Base-by-base conservation (phyloP, 1,284 basidiomycete species). In the Cryptococcus sp. region DNA sequence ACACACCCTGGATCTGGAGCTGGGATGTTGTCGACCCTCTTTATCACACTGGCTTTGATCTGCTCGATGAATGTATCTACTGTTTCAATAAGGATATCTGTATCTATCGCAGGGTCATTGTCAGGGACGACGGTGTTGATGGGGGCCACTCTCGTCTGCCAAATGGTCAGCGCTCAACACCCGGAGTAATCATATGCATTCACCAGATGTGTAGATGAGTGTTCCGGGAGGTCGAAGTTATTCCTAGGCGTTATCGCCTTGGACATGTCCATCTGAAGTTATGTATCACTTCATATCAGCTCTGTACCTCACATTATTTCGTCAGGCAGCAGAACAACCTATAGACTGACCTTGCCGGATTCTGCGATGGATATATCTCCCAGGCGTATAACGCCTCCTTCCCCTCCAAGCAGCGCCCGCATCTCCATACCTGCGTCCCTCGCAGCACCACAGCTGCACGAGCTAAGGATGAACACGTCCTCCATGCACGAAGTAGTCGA, bases 1-100 rank as follows among this genome's bases (percentile, higher is more conserved):
- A 49, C 65, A 47, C 53, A 67, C 65, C 56, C 53, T 18, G 53
- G 12, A 11, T 36, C 21, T 16, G 66, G 65, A 1, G 61, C 37
- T 0, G 80, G 78, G 24, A 82, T 79, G 54, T 79, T 79, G 9
- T 76, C 69, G 1, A 81, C 78, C 21, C 82, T 70, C 12, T 67
- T 60, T 8, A 68, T 64, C 0, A 82, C 78, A 42, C 78, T 75
- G 5, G 73, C 62, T 12, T 65, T 59, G 3, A 83, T 71, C 0
- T 70, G 62, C 0, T 49, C 33, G 3, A 77, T 64, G 57, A 82
- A 78, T 1, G 40, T 45, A 1, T 70, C 61, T 0, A 76, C 56
- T 9, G 71, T 69, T n/a, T 45, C 58, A 4, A 46, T 51, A 12
- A 59, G 46, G 20, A 59, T 33, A 39, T 35, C 43, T 20, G 52